These are phyloP conservation scores for Hymenoscyphus occultus DNA, from an alignment of 2,329 filamentous ascomycete species.

Conservation along the genomic window DNA sequence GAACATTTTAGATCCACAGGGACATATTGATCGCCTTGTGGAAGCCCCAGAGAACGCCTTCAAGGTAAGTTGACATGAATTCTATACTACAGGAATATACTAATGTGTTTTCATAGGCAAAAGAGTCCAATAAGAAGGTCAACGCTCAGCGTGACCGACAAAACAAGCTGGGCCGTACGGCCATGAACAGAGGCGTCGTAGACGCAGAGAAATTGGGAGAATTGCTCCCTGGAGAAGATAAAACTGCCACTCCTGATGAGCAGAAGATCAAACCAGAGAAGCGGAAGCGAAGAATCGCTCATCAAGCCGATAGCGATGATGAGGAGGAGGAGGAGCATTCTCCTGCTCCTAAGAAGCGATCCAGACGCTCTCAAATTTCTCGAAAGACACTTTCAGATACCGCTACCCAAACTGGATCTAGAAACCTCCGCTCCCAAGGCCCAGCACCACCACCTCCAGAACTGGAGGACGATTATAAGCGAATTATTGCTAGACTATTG, in stretches of 20 bases:
- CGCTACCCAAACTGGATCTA: too few relatives aligned
- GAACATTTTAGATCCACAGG: conserved; percentile 25
- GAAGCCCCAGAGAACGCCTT: conserved; percentile 25
- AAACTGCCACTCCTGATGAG: too few relatives aligned
- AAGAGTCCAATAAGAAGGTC: conserved; percentile 29
- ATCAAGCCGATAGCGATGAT: too few relatives aligned
- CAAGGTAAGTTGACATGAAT: conserved; percentile 21
- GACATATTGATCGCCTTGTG: conserved; percentile 25
- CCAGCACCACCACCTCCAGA: not conserved
- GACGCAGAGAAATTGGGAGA: not conserved
- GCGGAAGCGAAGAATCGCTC: too few relatives aligned
- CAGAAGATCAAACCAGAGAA: too few relatives aligned
- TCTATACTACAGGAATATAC: not conserved
- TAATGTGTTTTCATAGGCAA: conserved; percentile 20
- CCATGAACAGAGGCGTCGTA: conserved; percentile 12
- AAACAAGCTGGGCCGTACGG: conserved; percentile 27
- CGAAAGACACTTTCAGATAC: too few relatives aligned
- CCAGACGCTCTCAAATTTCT: too few relatives aligned
- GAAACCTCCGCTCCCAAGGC: too few relatives aligned
- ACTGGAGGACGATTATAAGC: not conserved
- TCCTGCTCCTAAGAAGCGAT: too few relatives aligned
- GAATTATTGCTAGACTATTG: not conserved
- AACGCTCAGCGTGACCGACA: conserved; percentile 29
- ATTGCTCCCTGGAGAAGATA: too few relatives aligned
- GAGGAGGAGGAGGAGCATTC: too few relatives aligned